A percentile compares a stretch with the other conserved stretches of the same genome.
phyloP scores from a whole-genome alignment of 2,329 filamentous ascomycete species.

The Xylariaceae sp. region DNA sequence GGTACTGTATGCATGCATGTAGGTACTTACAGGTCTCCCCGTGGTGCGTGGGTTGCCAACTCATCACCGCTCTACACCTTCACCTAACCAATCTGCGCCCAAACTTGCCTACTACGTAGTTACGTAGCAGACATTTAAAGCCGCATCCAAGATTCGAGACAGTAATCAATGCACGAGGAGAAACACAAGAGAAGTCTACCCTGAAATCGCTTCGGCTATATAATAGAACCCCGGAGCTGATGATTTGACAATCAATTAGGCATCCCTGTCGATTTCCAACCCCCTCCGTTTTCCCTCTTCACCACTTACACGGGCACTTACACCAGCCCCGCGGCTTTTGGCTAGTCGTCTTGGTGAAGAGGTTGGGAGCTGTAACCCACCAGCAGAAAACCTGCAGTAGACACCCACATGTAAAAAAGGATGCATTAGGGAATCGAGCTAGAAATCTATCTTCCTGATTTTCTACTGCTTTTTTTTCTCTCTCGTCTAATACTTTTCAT shows the following conservation, averaged over 20 bases:
- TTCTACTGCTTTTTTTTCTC: too few relatives aligned
- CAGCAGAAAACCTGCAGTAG: constrained; percentile 17
- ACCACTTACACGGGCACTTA: constrained; percentile 12
- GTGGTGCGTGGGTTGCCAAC: constrained; percentile 29
- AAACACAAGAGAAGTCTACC: background rate
- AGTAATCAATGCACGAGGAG: constrained; percentile 3
- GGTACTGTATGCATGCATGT: background rate
- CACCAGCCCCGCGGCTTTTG: constrained; percentile 35
- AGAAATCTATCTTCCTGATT: too few relatives aligned
- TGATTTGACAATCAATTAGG: constrained; percentile 20
- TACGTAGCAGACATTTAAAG: background rate
- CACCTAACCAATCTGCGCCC: background rate
- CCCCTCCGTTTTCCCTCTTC: constrained; percentile 31
- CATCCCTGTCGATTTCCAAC: constrained; percentile 31
- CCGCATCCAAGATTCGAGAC: constrained; percentile 8
- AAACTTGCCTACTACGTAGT: background rate
- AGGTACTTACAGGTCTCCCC: background rate
- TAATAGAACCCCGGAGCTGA: background rate
- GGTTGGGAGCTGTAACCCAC: constrained; percentile 30
- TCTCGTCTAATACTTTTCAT: background rate
- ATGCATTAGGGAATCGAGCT: constrained; percentile 30
- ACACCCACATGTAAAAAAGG: constrained; percentile 21
- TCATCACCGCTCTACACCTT: constrained; percentile 27
- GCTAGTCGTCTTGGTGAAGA: constrained; percentile 23
- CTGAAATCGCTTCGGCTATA: constrained; percentile 3